Base-by-base conservation (phyloP, 805 yeast species). In the Henningerozyma blattae region DNA sequence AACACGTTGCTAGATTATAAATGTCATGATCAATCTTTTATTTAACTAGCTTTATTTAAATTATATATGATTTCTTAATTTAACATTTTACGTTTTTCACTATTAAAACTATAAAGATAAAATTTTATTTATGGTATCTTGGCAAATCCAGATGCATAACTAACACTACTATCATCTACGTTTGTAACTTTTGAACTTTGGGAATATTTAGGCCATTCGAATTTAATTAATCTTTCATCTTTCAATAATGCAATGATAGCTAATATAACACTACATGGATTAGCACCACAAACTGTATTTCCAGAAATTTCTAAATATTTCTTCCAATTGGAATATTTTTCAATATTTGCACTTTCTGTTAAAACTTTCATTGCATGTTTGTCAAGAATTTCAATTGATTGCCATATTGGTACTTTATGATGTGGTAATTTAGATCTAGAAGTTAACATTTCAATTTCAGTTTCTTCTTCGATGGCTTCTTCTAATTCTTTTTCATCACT, bases 241-340 rank as follows among this genome's bases (percentile, higher is more conserved):
- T 36, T 14, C 33, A 42, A 30, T 28, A 52, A 37, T 32, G 43
- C 42, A 27, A 51, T 36, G 38, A 77, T 79, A 39, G 64, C 59
- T 33, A 89, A 51, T 15, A 89, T 52, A 7, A 85, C 62, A 2
- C 72, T 70, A 24, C 91, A 64, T 0, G 97, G 95, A 39, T 73
- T 76, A 38, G 86, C 81, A 1, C 98, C 98, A 57, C 98, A 91
- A 14, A 91, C 80, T 0, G 98, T 91, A 58, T 89, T 87, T 0
- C 79, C 84, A 0, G 97, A 84, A 1, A 42, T 44, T 5, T 59
- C 57, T 4, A 91, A 70, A 50, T 91, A 91, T 18, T 65, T 53
- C 34, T 64, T 66, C 84, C 94, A 91, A 6, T 58, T 57, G 1
- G 50, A 46, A 34, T 75, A 71, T 2, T 72, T 62, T 3, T 85